phyloP scores from a whole-genome alignment of 1,284 basidiomycete species.

The Ceratobasidium sp. region DNA sequence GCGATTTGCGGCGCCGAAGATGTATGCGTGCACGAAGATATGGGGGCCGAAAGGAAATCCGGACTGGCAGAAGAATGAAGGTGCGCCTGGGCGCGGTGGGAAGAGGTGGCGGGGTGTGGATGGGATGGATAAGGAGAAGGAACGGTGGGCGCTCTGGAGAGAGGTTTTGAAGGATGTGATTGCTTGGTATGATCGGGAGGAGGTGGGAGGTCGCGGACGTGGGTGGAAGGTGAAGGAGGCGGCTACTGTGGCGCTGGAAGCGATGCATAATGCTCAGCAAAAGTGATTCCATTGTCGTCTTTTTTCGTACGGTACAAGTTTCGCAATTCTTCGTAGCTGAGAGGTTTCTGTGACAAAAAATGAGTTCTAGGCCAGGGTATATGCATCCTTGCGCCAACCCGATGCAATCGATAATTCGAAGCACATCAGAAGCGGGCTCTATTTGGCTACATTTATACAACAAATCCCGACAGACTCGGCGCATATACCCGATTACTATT shows the following conservation, averaged over 20 bases:
- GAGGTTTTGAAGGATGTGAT: slow-evolving; percentile 21
- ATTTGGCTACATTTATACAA: background rate
- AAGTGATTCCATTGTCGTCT: slow-evolving; percentile 11
- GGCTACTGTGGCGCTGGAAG: slow-evolving; percentile 11
- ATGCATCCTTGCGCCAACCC: background rate
- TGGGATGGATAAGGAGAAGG: slow-evolving; percentile 36
- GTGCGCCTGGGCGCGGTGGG: slow-evolving; percentile 36
- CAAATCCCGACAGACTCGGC: background rate
- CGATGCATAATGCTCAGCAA: slow-evolving; percentile 20
- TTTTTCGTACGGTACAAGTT: background rate
- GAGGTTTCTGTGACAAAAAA: background rate
- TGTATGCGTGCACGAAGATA: slow-evolving; percentile 35
- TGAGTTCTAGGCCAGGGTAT: background rate
- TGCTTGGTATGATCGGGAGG: slow-evolving; percentile 39
- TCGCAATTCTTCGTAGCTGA: slow-evolving; percentile 1
- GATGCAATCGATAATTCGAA: background rate
- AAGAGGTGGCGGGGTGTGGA: slow-evolving; percentile 37
- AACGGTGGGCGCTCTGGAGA: slow-evolving; percentile 38
- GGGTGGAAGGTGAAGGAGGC: slow-evolving; percentile 26
- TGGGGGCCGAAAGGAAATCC: slow-evolving; percentile 43
- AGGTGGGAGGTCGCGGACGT: slow-evolving; percentile 9
- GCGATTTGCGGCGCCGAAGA: slow-evolving; percentile 3
- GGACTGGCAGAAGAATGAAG: slow-evolving; percentile 18
- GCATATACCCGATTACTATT: too few species aligned
- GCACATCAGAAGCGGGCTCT: background rate